Evolutionary conservation across 495 filamentous ascomycete species (phyloP).

Genomic region (Aspergillus taichungensis): DNA sequence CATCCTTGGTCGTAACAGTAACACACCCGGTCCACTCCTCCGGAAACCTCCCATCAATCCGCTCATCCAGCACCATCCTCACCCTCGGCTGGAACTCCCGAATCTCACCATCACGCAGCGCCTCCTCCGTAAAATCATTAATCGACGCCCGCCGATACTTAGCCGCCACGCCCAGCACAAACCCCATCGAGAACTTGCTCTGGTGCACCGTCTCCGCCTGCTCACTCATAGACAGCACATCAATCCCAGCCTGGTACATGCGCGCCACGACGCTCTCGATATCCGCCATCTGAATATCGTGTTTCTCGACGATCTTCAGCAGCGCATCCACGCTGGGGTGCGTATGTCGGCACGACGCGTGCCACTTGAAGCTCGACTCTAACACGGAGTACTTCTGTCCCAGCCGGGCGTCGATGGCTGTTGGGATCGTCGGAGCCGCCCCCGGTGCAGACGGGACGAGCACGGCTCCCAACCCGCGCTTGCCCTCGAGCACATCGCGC

Average conservation of each 20-base stretch:
- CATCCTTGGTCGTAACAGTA: conserved; percentile 21
- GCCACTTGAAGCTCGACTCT: conserved; percentile 30
- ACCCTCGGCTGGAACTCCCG: conserved; percentile 23
- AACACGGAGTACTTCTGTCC: conserved; percentile 19
- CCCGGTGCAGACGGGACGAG: conserved; percentile 19
- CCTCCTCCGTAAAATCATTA: conserved; percentile 26
- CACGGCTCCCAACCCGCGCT: conserved; percentile 23
- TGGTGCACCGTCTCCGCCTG: conserved; percentile 27
- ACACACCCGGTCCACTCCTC: conserved; percentile 24
- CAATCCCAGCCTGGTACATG: conserved; percentile 27
- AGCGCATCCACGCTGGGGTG: conserved; percentile 29
- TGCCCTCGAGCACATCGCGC: conserved; percentile 27
- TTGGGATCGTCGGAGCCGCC: conserved; percentile 12
- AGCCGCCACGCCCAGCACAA: conserved; percentile 28
- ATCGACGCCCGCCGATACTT: conserved; percentile 30
- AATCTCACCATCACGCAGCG: conserved; percentile 15
- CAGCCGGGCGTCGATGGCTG: conserved; percentile 22
- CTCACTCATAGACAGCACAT: conserved; percentile 24
- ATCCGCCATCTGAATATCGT: conserved; percentile 20
- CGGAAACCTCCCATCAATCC: conserved; percentile 25
- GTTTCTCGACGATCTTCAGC: conserved; percentile 21
- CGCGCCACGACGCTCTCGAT: conserved; percentile 20
- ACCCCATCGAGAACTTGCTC: conserved; percentile 33
- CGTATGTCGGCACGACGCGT: conserved; percentile 29
- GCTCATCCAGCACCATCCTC: conserved; percentile 19